Base-by-base conservation (phyloP, 352 stramenopile species). In the Globisporangium alternatum region DNA sequence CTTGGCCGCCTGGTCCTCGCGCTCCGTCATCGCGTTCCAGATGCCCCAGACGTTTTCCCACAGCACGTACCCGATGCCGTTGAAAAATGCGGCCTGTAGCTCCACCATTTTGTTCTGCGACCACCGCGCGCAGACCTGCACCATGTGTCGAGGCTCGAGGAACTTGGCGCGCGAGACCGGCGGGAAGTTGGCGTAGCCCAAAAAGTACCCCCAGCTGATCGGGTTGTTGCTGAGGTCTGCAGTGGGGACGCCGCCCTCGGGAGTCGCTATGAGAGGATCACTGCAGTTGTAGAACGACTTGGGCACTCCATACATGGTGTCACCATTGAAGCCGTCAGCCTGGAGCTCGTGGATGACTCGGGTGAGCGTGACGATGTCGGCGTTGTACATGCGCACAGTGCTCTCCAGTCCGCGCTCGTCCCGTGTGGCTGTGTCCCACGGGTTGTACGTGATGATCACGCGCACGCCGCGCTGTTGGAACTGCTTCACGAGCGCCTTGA, bases 1-100 rank as follows among this genome's bases (percentile, higher is more conserved):
- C 72, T 83, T 88, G 41, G 71, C 58, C 5, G 69, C 81, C 62
- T 89, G 77, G 64, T 76, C 77, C 71, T 96, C 86, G 9, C 83
- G 82, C 49, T 74, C 66, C 0, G 86, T 93, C 71, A 94, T 89
- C 10, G 70, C 76, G 52, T 93, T 95, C 83, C 81, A 95, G 33
- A 94, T 93, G 17, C 88, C 85, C 88, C 88, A 96, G 19, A 96
- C 84, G 62, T 96, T 96, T 52, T 96, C 88, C 88, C 88, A 96
- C 5, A 91, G 67, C 22, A 94, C 88, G 66, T 93, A 95, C 5
- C 88, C 86, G n/a, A 77, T 80, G 10, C 85, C 86, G 64, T 96
- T 96, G 62, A 95, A 96, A 60, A 93, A 92, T 19, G 88, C 76
- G 3, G 66, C 76, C 22, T 93, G 79, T 12, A 96, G 30, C 39